A percentile compares a stretch with the other conserved stretches of the same genome.
These are phyloP conservation scores for Lipomyces anomalus DNA, from an alignment of 805 yeast genomes.

Conservation along the genomic window DNA sequence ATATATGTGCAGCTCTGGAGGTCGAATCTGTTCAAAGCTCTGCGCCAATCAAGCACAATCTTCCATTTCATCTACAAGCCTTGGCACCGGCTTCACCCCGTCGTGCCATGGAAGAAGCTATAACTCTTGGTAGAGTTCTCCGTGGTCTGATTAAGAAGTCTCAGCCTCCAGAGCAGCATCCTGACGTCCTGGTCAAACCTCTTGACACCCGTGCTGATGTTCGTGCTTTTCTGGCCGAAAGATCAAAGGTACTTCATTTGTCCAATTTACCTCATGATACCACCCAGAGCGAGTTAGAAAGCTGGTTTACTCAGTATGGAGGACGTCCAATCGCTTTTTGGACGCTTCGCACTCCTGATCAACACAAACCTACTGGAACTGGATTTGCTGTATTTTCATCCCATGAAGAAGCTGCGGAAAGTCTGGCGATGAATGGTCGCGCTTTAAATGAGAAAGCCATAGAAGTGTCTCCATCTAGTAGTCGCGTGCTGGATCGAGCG, in stretches of 20 bases:
- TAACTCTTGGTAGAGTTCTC: slow-evolving; percentile 42
- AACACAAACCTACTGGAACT: slow-evolving; percentile 47
- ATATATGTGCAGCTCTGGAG: slow-evolving; percentile 46
- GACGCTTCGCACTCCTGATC: slow-evolving; percentile 66
- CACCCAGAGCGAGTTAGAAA: slow-evolving; percentile 83
- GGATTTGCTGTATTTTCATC: slow-evolving; percentile 83
- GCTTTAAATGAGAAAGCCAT: slow-evolving; percentile 64
- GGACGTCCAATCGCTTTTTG: slow-evolving; percentile 84
- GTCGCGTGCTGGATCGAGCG: slow-evolving; percentile 71
- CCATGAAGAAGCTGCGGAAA: slow-evolving; percentile 81
- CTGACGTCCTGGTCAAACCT: slow-evolving; percentile 60
- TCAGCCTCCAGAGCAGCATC: slow-evolving; percentile 44
- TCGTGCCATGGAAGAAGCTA: slow-evolving; percentile 45
- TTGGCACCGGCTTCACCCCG: slow-evolving; percentile 35
- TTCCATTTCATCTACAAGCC: slow-evolving; percentile 26
- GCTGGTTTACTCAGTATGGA: slow-evolving; percentile 86
- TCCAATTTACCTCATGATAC: slow-evolving; percentile 80
- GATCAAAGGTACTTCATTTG: slow-evolving; percentile 71
- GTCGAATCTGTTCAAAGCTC: slow-evolving; percentile 33
- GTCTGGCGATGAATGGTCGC: slow-evolving; percentile 74
- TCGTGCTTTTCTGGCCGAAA: slow-evolving; percentile 58
- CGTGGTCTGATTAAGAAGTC: slow-evolving; percentile 45
- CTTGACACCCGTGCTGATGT: slow-evolving; percentile 73
- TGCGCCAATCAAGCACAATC: slow-evolving; percentile 25
- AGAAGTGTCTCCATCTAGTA: slow-evolving; percentile 83